These are phyloP conservation scores for Boletus vinaceobasis DNA, from an alignment of 768 basidiomycete species.

Conservation along the genomic window DNA sequence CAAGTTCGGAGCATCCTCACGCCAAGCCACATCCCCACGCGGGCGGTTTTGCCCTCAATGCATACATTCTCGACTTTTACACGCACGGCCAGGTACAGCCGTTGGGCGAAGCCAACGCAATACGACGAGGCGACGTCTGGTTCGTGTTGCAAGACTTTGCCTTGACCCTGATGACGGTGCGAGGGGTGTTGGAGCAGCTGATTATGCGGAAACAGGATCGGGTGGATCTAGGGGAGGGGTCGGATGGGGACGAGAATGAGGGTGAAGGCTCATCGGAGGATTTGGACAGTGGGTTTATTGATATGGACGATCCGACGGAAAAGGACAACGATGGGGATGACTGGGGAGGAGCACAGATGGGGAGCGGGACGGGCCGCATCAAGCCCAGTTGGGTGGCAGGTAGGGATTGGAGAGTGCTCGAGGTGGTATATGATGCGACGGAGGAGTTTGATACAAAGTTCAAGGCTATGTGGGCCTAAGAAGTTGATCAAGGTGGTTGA, in stretches of 20 bases:
- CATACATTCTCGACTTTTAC: conserved; percentile 68
- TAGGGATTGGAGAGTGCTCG: conserved; percentile 55
- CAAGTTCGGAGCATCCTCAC: neutral
- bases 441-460: conserved; percentile 58
- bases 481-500: too few relatives aligned
- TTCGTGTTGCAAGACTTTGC: conserved; percentile 58
- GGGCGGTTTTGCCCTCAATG: conserved; percentile 45
- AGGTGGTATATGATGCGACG: conserved; percentile 41
- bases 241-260: conserved; percentile 12
- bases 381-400: conserved; percentile 40
- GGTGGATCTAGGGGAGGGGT: conserved; percentile 8
- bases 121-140: conserved; percentile 64
- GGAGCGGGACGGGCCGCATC: conserved; percentile 4
- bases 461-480: conserved; percentile 58
- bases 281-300: conserved; percentile 35
- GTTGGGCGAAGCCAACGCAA: conserved; percentile 51
- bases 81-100: conserved; percentile 56
- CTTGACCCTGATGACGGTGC: conserved; percentile 48
- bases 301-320: conserved; percentile 29
- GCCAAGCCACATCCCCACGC: neutral
- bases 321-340: conserved; percentile 17
- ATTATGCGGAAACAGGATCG: conserved; percentile 28
- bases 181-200: conserved; percentile 48
- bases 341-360: neutral
- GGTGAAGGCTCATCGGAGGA: conserved; percentile 7